These are phyloP conservation scores for Onygena corvina DNA, from an alignment of 2,329 filamentous ascomycete genomes.

Conservation along the genomic window DNA sequence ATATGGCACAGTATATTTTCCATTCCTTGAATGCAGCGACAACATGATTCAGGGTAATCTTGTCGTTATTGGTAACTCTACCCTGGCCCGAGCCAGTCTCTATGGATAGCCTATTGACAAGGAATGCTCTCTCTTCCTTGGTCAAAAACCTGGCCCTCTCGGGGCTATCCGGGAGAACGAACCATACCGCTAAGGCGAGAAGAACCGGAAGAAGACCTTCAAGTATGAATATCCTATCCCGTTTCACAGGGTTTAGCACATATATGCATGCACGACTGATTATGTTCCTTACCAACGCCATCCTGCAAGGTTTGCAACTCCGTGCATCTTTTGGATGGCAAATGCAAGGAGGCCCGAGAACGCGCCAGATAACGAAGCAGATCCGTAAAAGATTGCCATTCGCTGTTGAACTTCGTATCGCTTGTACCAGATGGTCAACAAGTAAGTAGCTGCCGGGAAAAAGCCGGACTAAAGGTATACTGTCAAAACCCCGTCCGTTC, in stretches of 20 bases:
- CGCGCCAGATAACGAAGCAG: constrained; percentile 28
- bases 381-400: constrained; percentile 23
- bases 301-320: constrained; percentile 30
- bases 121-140: constrained; percentile 32
- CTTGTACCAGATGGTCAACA: constrained; percentile 21
- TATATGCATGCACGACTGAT: too few relatives aligned
- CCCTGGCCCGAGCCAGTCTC: constrained; percentile 16
- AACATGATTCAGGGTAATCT: constrained; percentile 32
- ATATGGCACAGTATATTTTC: constrained; percentile 32
- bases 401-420: constrained; percentile 22
- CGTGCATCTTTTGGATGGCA: constrained; percentile 37
- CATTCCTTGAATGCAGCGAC: constrained; percentile 37
- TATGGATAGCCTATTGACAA: constrained; percentile 23
- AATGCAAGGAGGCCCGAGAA: constrained; percentile 42
- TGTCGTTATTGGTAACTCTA: constrained; percentile 21
- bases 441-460: constrained; percentile 22
- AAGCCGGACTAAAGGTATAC: constrained; percentile 42
- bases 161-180: constrained; percentile 56
- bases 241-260: too few relatives aligned
- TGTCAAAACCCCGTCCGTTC: too few relatives aligned
- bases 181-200: constrained; percentile 41
- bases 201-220: constrained; percentile 40
- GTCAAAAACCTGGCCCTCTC: constrained; percentile 47
- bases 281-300: constrained; percentile 34
- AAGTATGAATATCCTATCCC: constrained; percentile 34